Conservation (phyloP, 306 rosid genomes). For the Notholithocarpus densiflorus region DNA sequence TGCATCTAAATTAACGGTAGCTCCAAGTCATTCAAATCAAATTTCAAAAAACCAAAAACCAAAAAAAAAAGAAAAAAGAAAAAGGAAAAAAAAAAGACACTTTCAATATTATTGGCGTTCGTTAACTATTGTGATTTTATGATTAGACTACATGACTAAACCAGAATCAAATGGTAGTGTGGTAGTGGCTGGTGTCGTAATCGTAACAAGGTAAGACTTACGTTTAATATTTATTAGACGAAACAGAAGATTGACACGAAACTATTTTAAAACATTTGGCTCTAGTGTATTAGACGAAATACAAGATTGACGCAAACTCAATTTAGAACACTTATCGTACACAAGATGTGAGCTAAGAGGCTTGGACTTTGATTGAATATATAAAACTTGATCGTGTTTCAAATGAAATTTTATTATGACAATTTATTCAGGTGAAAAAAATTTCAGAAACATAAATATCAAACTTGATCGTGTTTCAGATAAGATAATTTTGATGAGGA, state of each 20-base stretch:
- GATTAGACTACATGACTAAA: not conserved
- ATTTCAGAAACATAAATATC: not conserved
- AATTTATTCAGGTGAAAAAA: constrained; percentile 43
- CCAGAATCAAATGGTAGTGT: not conserved
- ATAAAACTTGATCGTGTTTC: no score
- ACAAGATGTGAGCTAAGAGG: no score
- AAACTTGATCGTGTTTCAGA: not conserved
- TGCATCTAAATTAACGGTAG: constrained; percentile 8
- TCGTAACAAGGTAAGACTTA: no score
- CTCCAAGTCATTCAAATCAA: constrained; percentile 3
- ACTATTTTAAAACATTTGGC: no score
- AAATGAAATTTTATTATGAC: not conserved
- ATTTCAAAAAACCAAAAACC: not conserved
- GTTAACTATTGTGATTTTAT: not conserved
- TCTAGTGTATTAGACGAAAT: no score
- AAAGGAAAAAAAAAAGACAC: not conserved
- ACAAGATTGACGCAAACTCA: no score
- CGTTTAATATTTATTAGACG: no score
- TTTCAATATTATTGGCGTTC: constrained; percentile 14
- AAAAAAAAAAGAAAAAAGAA: not conserved
- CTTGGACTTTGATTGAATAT: no score
- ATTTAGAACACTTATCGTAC: no score
- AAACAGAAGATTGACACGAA: no score
- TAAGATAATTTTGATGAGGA: constrained; percentile 1
- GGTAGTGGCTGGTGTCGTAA: not conserved